These are phyloP conservation scores for Botrytis cinerea DNA, from an alignment of 2,329 filamentous ascomycete species.

Conservation along the genomic window DNA sequence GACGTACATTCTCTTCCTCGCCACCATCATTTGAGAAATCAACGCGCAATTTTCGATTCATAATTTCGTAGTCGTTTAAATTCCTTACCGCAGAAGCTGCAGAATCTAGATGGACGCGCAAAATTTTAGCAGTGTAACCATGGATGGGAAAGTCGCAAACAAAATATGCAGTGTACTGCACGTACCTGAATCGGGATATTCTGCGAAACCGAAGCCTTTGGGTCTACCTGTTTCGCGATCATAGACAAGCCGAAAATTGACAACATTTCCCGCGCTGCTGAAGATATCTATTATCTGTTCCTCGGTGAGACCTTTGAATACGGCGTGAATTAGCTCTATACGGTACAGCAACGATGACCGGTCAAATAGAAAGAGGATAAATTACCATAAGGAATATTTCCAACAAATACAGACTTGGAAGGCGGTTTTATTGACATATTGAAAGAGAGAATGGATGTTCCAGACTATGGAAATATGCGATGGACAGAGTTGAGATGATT, in stretches of 20 bases:
- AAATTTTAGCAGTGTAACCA: conserved; percentile 15
- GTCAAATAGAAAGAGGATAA: conserved; percentile 19
- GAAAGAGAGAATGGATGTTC: conserved; percentile 30
- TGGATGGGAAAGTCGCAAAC: conserved; percentile 2
- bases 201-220: conserved; percentile 95
- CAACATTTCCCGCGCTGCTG: conserved; percentile 82
- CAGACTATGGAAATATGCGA: conserved; percentile 24
- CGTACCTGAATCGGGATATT: conserved; percentile 86
- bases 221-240: conserved; percentile 93
- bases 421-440: conserved; percentile 70
- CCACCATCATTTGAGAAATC: conserved; percentile 91
- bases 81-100: conserved; percentile 94
- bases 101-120: conserved; percentile 55
- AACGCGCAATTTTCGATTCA: conserved; percentile 90
- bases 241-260: conserved; percentile 91
- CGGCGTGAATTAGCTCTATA: conserved; percentile 27
- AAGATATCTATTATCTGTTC: conserved; percentile 96
- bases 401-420: conserved; percentile 79
- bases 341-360: not conserved
- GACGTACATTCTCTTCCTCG: conserved; percentile 55
- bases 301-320: conserved; percentile 78
- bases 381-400: conserved; percentile 80
- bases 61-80: conserved; percentile 91
- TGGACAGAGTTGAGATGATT: conserved; percentile 30
- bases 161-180: conserved; percentile 20